phyloP scores from a whole-genome alignment of 352 stramenopile genomes.

The Phytophthora citrophthora region DNA sequence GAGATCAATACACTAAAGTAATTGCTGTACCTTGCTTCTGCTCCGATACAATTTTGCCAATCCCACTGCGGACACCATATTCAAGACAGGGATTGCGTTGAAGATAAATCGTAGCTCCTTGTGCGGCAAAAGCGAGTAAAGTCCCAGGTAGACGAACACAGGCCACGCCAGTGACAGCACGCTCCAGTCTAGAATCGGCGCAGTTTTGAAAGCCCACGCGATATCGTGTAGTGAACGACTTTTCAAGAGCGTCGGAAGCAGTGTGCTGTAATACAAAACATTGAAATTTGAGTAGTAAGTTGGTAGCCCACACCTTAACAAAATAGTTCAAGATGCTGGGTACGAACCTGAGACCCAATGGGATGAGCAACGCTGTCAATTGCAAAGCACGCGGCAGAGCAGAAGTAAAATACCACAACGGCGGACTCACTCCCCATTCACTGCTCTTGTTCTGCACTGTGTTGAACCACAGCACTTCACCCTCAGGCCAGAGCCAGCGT shows the following conservation, averaged over 20 bases:
- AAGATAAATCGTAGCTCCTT: slow-evolving; percentile 99
- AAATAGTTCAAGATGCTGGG: neutral
- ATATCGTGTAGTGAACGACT: slow-evolving; percentile 57
- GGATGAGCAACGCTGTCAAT: slow-evolving; percentile 81
- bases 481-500: slow-evolving; percentile 97
- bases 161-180: slow-evolving; percentile 71
- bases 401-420: slow-evolving; percentile 96
- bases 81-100: slow-evolving; percentile 96
- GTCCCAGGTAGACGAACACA: slow-evolving; percentile 86
- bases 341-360: slow-evolving; percentile 75
- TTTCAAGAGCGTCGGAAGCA: slow-evolving; percentile 50
- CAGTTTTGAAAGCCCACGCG: slow-evolving; percentile 35
- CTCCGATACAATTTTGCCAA: slow-evolving; percentile 72
- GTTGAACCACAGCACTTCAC: slow-evolving; percentile 97
- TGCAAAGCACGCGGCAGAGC: slow-evolving; percentile 93
- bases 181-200: slow-evolving; percentile 54
- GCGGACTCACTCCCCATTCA: slow-evolving; percentile 96
- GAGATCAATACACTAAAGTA: neutral
- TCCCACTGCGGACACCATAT: slow-evolving; percentile 91
- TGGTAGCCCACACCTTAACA: neutral
- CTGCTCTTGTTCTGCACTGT: slow-evolving; percentile 97
- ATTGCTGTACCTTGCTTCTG: slow-evolving; percentile 54
- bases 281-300: neutral
- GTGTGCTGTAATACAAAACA: slow-evolving; percentile 27
- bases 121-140: slow-evolving; percentile 97